Conservation (phyloP, 2,329 filamentous ascomycete species). For the Aspergillus texensis region DNA sequence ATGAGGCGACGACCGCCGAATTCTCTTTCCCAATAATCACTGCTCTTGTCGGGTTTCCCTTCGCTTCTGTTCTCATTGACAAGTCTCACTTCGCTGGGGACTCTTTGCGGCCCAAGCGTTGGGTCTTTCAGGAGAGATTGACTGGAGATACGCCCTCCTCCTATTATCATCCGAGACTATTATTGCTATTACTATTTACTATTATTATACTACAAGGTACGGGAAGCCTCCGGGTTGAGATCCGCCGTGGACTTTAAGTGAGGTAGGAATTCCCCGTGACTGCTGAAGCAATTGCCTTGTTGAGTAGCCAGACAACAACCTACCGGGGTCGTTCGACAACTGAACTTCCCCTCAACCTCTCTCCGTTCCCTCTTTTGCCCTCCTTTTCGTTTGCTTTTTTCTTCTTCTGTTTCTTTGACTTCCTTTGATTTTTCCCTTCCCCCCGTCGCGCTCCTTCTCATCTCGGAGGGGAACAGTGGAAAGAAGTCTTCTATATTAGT, state of each 20-base stretch:
- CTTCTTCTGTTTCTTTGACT: background rate
- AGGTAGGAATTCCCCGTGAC: slow-evolving; percentile 4
- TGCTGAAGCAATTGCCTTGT: background rate
- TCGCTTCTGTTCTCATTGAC: background rate
- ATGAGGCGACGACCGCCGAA: background rate
- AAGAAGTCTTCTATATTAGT: background rate
- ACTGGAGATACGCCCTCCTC: background rate
- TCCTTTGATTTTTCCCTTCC: background rate
- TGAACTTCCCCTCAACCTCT: background rate
- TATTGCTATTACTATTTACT: background rate
- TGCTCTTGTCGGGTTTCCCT: background rate
- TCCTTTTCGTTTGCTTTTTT: background rate
- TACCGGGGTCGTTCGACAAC: background rate
- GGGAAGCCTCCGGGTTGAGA: background rate
- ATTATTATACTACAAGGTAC: background rate
- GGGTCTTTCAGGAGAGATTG: background rate
- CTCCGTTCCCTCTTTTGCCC: background rate
- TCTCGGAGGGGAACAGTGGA: background rate
- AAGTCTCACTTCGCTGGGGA: background rate
- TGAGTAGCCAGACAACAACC: background rate
- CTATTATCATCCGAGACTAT: background rate
- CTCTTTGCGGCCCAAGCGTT: slow-evolving; percentile 4
- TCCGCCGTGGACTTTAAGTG: background rate
- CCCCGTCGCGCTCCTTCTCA: background rate
- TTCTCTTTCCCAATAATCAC: background rate